These are phyloP conservation scores for Arachis monticola DNA, from an alignment of 331 rosid species.

Conservation along the genomic window DNA sequence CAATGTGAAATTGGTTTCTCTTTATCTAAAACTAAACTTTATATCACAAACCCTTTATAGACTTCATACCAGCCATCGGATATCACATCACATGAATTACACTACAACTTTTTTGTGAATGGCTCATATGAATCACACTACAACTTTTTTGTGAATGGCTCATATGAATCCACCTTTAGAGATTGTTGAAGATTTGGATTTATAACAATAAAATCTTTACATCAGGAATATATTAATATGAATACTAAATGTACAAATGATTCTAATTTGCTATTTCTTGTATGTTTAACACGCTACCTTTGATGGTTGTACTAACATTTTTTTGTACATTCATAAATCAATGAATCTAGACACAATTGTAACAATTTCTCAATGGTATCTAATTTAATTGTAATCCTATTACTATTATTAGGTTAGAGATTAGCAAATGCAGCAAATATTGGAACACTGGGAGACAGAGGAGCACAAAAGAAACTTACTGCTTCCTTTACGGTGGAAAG, in stretches of 20 bases:
- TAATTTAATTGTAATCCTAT: conserved; percentile 11
- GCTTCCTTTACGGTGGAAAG: conserved; percentile 59
- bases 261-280: neutral
- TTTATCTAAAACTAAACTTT: neutral
- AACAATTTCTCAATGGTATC: neutral
- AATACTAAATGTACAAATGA: neutral
- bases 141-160: no score
- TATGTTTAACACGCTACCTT: neutral
- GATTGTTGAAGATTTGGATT: neutral
- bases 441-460: neutral
- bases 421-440: conserved; percentile 13
- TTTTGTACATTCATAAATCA: no score
- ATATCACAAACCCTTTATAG: neutral
- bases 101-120: neutral
- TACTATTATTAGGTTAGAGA: neutral
- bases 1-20: neutral
- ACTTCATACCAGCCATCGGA: neutral
- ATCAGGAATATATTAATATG: neutral
- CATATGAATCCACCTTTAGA: neutral
- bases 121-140: neutral
- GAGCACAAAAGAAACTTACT: conserved; percentile 43
- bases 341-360: no score
- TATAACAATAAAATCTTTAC: neutral
- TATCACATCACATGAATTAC: neutral
- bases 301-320: neutral